These are phyloP conservation scores for Dictyostelium brefeldianum DNA, from an alignment of 78 protist genomes.

Conservation along the genomic window DNA sequence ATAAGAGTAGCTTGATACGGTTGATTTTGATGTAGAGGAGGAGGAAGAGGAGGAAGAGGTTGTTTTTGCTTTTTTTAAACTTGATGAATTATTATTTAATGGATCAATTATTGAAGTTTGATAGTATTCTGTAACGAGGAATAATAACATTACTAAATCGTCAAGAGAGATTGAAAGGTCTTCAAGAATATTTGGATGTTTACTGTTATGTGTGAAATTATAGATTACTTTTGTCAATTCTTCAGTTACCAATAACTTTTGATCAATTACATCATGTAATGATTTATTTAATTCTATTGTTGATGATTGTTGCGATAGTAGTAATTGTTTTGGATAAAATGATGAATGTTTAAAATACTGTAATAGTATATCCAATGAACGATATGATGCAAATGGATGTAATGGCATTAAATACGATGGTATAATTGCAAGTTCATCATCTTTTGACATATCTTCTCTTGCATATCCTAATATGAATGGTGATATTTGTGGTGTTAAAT, in stretches of 20 bases:
- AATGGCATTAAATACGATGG: slow-evolving; percentile 45
- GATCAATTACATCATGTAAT: neutral
- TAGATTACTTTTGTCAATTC: neutral
- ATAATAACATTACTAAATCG: slow-evolving; percentile 53
- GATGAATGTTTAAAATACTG: slow-evolving; percentile 20
- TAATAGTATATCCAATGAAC: slow-evolving; percentile 6
- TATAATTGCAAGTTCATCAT: slow-evolving; percentile 52
- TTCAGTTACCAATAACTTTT: neutral
- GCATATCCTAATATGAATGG: slow-evolving; percentile 78
- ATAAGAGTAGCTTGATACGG: neutral
- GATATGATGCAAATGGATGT: slow-evolving; percentile 49
- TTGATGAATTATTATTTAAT: neutral
- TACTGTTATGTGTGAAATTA: neutral
- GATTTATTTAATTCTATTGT: neutral
- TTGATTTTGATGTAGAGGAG: neutral
- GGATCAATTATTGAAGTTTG: slow-evolving; percentile 18
- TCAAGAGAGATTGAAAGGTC: neutral
- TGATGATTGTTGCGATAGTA: neutral
- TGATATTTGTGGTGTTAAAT: slow-evolving; percentile 42
- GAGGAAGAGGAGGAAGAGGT: neutral
- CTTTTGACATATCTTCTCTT: slow-evolving; percentile 52
- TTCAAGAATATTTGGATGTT: neutral
- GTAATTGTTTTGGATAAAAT: slow-evolving; percentile 6
- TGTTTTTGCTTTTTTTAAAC: neutral
- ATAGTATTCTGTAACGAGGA: slow-evolving; percentile 15